Evolutionary conservation across 148 eudicot species (phyloP).

Genomic region (Linanthus parryae): DNA sequence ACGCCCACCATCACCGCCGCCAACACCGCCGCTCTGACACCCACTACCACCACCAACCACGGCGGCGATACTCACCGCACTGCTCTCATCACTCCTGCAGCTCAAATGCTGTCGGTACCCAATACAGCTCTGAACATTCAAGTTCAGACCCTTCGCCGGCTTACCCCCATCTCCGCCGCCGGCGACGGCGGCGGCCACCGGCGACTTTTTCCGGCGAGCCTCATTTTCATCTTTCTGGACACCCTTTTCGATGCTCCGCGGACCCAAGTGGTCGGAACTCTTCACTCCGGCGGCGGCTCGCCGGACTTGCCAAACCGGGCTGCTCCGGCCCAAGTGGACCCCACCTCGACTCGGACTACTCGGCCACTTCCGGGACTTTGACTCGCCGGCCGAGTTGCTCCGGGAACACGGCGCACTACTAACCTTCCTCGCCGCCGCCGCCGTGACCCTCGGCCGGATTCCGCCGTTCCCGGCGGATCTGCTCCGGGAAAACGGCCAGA

Average conservation of each 20-base stretch:
- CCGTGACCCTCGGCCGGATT: conserved; percentile 29
- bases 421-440: conserved; percentile 41
- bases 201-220: conserved; percentile 21
- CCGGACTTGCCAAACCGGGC: conserved; percentile 82
- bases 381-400: conserved; percentile 84
- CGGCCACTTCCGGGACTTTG: conserved; percentile 59
- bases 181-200: conserved; percentile 6
- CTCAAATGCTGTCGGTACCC: conserved; percentile 52
- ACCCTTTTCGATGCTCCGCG: conserved; percentile 16
- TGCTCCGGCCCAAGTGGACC: conserved; percentile 70
- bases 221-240: conserved; percentile 14
- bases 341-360: conserved; percentile 43
- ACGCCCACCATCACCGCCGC: conserved; percentile 28
- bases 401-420: conserved; percentile 94
- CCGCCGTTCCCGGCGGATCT: conserved; percentile 83
- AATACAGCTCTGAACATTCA: conserved; percentile 72
- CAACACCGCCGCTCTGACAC: conserved; percentile 20
- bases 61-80: conserved; percentile 11
- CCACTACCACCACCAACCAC: conserved; percentile 18
- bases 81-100: conserved; percentile 40
- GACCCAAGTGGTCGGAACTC: conserved; percentile 14
- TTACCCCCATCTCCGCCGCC: conserved; percentile 5
- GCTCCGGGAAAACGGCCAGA: conserved; percentile 92
- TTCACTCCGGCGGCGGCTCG: conserved; percentile 17
- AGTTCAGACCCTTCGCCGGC: conserved; percentile 29